Evolutionary conservation across 2,329 filamentous ascomycete species (phyloP), one percentile per base, ranked within the genome.

Genomic region (Pseudogymnoascus sp.): DNA sequence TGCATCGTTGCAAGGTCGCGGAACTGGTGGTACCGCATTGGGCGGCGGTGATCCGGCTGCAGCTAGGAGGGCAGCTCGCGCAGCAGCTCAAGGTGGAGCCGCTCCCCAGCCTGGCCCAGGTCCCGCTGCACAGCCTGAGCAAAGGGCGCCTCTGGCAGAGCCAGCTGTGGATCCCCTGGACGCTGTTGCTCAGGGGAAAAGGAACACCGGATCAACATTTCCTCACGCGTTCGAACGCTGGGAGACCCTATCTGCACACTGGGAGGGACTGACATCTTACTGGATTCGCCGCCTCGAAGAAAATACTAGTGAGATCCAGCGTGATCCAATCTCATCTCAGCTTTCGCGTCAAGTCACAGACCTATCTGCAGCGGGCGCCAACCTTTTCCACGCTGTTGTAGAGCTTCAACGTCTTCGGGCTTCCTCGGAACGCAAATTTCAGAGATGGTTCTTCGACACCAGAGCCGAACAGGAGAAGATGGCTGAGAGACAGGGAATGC

Each of bases 371-470:
- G 95, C 95, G 0, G 95, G 95, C 11, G 95, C 95, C 4, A 99
- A 99, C 70, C 81, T 99, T 0, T 99, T 99, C 75, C 95, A 99
- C 74, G 95, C 95, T 8, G 93, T 99, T 0, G 95, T 99, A 3
- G 95, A 99, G 75, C 80, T 99, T 53, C 95, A 99, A 75, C 88
- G 95, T 31, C 81, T 99, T 25, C 89, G 95, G 46, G 95, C 95
- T 38, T 96, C 92, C 63, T 97, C 93, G 0, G 95, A 99, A 76
- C 87, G 95, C 67, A 97, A 97, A 74, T 99, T 99, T 70, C 95
- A 99, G 76, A 85, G 95, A 60, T 99, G 95, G 95, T 97, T 97
- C 77, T 96, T 96, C 70, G 95, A 99, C 74, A 96, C 93, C 6
- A 84, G 93, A 61, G 84, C 88, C 34, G 93, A 97, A 69, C 86